Percentiles rank a stretch among this genome's conserved stretches.
These are phyloP conservation scores for Asterionellopsis glacialis DNA, from an alignment of 108 stramenopile species.

Conservation along the genomic window DNA sequence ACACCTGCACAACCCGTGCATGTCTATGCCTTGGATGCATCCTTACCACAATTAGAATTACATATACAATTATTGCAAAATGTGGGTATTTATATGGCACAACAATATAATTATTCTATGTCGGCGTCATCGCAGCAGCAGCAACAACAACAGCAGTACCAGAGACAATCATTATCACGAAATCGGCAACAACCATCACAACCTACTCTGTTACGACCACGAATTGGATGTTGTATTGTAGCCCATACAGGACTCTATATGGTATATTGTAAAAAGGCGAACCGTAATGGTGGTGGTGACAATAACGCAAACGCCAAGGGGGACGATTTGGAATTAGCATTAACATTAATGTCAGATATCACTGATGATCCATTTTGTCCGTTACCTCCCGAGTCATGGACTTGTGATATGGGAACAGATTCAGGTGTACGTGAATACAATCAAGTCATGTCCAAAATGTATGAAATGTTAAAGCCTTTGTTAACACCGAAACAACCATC, in stretches of 20 bases:
- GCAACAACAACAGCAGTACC: slow-evolving; percentile 20
- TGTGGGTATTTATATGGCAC: slow-evolving; percentile 15
- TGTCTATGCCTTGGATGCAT: slow-evolving; percentile 64
- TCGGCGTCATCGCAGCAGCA: slow-evolving; percentile 12
- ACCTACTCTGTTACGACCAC: slow-evolving; percentile 26
- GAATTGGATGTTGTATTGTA: slow-evolving; percentile 36
- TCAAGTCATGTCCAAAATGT: slow-evolving; percentile 6
- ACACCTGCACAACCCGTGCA: slow-evolving; percentile 36
- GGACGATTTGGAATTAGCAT: slow-evolving; percentile 20
- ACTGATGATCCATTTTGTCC: slow-evolving; percentile 72
- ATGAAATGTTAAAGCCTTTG: background rate
- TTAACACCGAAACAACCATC: background rate
- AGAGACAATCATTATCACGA: slow-evolving; percentile 14
- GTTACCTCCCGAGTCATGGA: slow-evolving; percentile 51
- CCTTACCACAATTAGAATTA: slow-evolving; percentile 16
- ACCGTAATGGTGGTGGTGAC: background rate
- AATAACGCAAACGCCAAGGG: background rate
- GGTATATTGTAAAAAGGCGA: slow-evolving; percentile 28
- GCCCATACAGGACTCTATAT: slow-evolving; percentile 18
- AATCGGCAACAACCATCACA: slow-evolving; percentile 8
- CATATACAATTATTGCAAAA: slow-evolving; percentile 26
- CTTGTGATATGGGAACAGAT: slow-evolving; percentile 36
- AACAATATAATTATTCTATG: slow-evolving; percentile 25
- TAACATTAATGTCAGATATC: slow-evolving; percentile 71
- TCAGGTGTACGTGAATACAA: slow-evolving; percentile 21